phyloP scores from a whole-genome alignment of 345 rosid species.

The Anastatica hierochuntica region DNA sequence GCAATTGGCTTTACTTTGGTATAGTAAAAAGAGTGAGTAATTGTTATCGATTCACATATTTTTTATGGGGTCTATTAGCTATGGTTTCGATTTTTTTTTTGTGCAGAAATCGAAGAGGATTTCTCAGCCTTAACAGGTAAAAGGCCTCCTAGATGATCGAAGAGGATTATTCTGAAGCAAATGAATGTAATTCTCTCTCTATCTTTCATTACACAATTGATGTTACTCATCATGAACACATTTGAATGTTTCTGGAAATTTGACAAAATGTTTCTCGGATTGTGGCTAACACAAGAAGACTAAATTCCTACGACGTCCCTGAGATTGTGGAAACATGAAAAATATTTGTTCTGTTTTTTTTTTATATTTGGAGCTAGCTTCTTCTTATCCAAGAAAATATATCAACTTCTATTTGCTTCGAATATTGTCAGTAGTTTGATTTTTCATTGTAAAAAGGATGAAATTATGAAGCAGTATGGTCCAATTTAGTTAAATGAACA shows the following conservation, averaged over 20 bases:
- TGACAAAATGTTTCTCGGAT: constrained; percentile 53
- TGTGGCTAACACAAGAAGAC: constrained; percentile 47
- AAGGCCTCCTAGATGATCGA: constrained; percentile 51
- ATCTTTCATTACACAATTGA: too few relatives aligned
- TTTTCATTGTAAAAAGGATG: constrained; percentile 21
- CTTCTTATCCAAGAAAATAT: too few relatives aligned
- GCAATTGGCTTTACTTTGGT: too few relatives aligned
- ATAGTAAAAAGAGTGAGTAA: too few relatives aligned
- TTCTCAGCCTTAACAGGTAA: constrained; percentile 37
- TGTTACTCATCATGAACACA: too few relatives aligned
- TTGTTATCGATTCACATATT: too few relatives aligned
- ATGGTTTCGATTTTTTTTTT: too few relatives aligned
- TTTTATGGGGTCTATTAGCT: too few relatives aligned
- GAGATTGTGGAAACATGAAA: constrained; percentile 41
- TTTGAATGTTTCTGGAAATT: background rate
- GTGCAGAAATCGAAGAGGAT: constrained; percentile 59
- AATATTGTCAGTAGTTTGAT: too few relatives aligned
- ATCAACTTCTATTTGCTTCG: too few relatives aligned
- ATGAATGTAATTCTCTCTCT: constrained; percentile 40
- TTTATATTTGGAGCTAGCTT: constrained; percentile 7
- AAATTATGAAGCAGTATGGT: constrained; percentile 22
- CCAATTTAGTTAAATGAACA: constrained; percentile 16
- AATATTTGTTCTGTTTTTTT: background rate
- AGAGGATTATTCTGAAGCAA: constrained; percentile 54
- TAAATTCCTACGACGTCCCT: constrained; percentile 43